These are phyloP conservation scores for Talaromyces sp. DNA, from an alignment of 2,329 filamentous ascomycete species.

Conservation along the genomic window DNA sequence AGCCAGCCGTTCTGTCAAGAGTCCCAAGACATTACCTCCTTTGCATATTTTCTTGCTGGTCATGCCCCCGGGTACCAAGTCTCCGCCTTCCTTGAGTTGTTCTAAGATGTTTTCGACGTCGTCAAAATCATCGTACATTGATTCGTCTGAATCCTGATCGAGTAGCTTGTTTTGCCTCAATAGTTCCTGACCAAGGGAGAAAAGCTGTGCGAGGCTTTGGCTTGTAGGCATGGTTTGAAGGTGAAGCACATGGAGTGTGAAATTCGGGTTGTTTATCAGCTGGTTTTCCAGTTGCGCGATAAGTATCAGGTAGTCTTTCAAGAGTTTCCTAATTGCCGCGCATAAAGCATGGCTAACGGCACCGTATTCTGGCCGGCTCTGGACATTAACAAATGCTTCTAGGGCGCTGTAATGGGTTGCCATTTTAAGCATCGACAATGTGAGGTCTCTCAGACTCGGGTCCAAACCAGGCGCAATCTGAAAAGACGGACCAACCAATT, in stretches of 20 bases:
- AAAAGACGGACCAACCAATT: conserved; percentile 75
- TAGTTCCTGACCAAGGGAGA: conserved; percentile 79
- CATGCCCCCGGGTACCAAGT: conserved; percentile 70
- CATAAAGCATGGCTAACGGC: conserved; percentile 93
- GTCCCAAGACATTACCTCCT: conserved; percentile 86
- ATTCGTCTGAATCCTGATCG: conserved; percentile 64
- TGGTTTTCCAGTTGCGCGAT: conserved; percentile 92
- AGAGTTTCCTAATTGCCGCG: conserved; percentile 81
- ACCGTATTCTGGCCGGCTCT: conserved; percentile 87
- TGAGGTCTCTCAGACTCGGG: conserved; percentile 82
- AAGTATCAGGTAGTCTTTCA: conserved; percentile 91
- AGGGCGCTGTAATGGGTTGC: conserved; percentile 89
- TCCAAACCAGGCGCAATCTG: conserved; percentile 77
- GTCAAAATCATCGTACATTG: conserved; percentile 63
- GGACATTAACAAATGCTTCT: conserved; percentile 88
- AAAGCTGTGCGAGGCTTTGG: conserved; percentile 87
- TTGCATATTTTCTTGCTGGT: conserved; percentile 89
- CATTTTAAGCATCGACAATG: conserved; percentile 84
- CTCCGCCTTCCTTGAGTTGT: conserved; percentile 78
- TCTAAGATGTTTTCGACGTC: conserved; percentile 92
- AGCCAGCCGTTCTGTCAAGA: conserved; percentile 78
- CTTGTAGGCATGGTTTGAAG: conserved; percentile 84
- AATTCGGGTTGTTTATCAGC: conserved; percentile 77
- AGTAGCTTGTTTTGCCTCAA: conserved; percentile 81
- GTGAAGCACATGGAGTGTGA: conserved; percentile 89